Base-by-base conservation (phyloP, 2,329 filamentous ascomycete species). In the Alternaria sp. region DNA sequence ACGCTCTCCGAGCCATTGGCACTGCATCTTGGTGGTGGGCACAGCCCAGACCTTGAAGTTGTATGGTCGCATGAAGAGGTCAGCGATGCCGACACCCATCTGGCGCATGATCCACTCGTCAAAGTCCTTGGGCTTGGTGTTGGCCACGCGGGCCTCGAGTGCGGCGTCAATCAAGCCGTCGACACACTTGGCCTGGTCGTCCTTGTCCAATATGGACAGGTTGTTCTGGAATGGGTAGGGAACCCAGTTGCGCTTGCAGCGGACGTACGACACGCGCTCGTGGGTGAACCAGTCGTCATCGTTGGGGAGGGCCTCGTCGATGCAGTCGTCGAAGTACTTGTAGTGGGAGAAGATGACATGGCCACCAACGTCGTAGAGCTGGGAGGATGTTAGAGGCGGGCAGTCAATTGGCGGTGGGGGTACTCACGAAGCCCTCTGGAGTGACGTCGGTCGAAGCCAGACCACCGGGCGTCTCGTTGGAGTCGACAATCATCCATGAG, bases 1-100 rank as follows among this genome's bases (percentile, higher is more conserved):
- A 87, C 96, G 95, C 89, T 99, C 96, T 76, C 96, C 96, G 67
- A 98, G 91, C 96, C 96, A 99, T 81, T 90, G 86, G 83, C 93
- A 97, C 92, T 98, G 96, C 96, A 99, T 99, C 94, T 97, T 97
- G 73, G 91, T 97, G 60, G 95, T 97, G 63, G 96, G 96, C 75
- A 98, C 95, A 67, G 96, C 96, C 96, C 96, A 99, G 80, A 99
- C 96, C 86, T 99, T 99, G 90, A 91, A 99, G 89, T 99, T 99
- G 88, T 99, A 99, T 58, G 96, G 96, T 76, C 96, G 88, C 96
- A 99, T 99, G 88, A 99, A 99, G 74, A 95, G 87, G 81, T 99
- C 90, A 71, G 94, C 95, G 77, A 99, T 87, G 74, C 95, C 95
- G 74, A 88, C 85, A 76, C 96, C 96, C 84, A 91, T 94, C 85